Conservation (phyloP, 306 rosid genomes). For the Quercus cerris region DNA sequence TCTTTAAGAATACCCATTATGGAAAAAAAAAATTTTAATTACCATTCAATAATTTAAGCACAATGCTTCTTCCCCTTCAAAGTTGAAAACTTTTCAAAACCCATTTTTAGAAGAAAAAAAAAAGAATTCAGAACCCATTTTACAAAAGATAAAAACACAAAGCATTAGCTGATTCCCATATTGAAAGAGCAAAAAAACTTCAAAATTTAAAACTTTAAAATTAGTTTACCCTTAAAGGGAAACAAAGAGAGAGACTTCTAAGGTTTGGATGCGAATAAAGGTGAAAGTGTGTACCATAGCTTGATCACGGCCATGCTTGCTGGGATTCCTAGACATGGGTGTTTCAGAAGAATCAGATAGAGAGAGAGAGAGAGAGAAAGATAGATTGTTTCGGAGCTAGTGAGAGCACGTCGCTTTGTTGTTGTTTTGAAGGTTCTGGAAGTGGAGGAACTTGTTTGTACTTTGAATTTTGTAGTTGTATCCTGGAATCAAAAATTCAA, state of each 20-base stretch:
- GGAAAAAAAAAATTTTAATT: background rate
- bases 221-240: background rate
- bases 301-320: slow-evolving; percentile 52
- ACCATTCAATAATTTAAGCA: background rate
- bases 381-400: too few species aligned
- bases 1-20: background rate
- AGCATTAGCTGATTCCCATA: background rate
- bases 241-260: background rate
- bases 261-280: background rate
- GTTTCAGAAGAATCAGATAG: background rate
- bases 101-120: too few species aligned
- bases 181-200: background rate
- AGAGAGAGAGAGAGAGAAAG: background rate
- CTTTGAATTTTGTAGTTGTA: too few species aligned
- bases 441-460: background rate
- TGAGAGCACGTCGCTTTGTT: background rate
- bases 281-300: slow-evolving; percentile 32
- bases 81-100: background rate
- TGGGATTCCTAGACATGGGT: slow-evolving; percentile 44
- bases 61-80: background rate
- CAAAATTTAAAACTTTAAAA: background rate
- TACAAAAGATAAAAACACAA: too few species aligned
- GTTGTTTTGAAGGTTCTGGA: background rate
- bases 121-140: too few species aligned
- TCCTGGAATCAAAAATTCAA: too few species aligned